phyloP scores from a whole-genome alignment of 768 basidiomycete species.

The Kockovaella imperatae region DNA sequence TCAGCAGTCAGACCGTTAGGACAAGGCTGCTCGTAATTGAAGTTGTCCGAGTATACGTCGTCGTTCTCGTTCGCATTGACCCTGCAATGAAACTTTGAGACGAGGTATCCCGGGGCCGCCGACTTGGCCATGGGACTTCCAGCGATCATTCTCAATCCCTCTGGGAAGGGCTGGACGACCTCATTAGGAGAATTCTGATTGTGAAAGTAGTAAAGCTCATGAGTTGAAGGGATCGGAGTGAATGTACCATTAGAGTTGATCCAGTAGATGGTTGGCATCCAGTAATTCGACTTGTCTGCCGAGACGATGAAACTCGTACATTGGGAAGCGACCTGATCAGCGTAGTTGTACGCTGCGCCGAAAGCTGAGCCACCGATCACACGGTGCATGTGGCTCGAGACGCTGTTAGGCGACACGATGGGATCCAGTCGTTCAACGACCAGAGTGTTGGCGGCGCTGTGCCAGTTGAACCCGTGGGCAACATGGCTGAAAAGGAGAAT shows the following conservation, averaged over 20 bases:
- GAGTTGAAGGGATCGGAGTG: conserved; percentile 9
- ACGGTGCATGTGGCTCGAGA: conserved; percentile 34
- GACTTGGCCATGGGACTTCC: conserved; percentile 34
- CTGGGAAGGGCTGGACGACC: conserved; percentile 31
- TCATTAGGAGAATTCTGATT: conserved; percentile 20
- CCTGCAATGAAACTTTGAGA: conserved; percentile 24
- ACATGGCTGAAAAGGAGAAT: too few relatives aligned
- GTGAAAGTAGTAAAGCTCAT: conserved; percentile 41
- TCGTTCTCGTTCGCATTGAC: conserved; percentile 7
- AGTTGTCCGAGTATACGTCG: too few relatives aligned
- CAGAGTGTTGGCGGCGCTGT: conserved; percentile 21
- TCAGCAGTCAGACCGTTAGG: conserved; percentile 34
- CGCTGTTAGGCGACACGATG: conserved; percentile 28
- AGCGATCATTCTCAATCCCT: conserved; percentile 37
- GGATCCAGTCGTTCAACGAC: conserved; percentile 38
- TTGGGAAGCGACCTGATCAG: conserved; percentile 11
- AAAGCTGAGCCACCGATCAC: conserved; percentile 34
- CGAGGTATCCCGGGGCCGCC: conserved; percentile 5
- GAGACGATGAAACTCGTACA: conserved; percentile 30
- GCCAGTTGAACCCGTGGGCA: too few relatives aligned
- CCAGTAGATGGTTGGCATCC: conserved; percentile 21
- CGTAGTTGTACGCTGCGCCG: conserved; percentile 32
- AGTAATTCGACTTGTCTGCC: conserved; percentile 40
- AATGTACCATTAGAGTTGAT: not conserved
- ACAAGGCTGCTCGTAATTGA: conserved; percentile 26